These are phyloP conservation scores for Dictyostelium firmibasis DNA, from an alignment of 78 protist species.

Conservation along the genomic window DNA sequence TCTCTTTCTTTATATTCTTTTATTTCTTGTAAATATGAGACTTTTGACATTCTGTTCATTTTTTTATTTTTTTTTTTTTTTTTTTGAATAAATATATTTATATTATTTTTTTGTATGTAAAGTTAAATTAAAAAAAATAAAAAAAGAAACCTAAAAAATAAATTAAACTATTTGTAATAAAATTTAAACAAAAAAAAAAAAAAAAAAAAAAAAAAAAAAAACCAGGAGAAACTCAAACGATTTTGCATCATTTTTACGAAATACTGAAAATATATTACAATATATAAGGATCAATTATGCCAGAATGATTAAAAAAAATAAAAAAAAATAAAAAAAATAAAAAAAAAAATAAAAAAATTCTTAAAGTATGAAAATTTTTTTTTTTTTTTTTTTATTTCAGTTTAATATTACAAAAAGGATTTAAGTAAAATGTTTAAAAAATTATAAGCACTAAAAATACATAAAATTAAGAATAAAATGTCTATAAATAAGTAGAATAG, in stretches of 20 bases:
- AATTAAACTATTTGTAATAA: neutral
- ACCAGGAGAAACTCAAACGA: neutral
- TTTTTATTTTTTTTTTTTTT: neutral
- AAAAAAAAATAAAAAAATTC: no score
- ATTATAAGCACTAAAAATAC: neutral
- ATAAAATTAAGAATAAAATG: neutral
- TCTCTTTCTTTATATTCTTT: conserved; percentile 4
- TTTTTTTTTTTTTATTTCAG: no score
- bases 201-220: neutral
- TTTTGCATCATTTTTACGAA: no score
- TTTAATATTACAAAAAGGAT: neutral
- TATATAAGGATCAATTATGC: neutral
- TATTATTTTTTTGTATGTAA: neutral
- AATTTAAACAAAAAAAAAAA: neutral
- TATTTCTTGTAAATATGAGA: neutral
- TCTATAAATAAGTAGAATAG: no score
- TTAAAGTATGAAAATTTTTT: no score
- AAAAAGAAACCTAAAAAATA: neutral
- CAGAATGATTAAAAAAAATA: neutral
- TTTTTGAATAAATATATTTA: neutral
- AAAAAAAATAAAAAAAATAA: no score
- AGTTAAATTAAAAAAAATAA: neutral
- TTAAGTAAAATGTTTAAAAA: neutral
- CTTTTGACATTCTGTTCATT: neutral
- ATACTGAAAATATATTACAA: no score